phyloP scores from a whole-genome alignment of 2,329 filamentous ascomycete species.

The Mycosphaerella arachidis region DNA sequence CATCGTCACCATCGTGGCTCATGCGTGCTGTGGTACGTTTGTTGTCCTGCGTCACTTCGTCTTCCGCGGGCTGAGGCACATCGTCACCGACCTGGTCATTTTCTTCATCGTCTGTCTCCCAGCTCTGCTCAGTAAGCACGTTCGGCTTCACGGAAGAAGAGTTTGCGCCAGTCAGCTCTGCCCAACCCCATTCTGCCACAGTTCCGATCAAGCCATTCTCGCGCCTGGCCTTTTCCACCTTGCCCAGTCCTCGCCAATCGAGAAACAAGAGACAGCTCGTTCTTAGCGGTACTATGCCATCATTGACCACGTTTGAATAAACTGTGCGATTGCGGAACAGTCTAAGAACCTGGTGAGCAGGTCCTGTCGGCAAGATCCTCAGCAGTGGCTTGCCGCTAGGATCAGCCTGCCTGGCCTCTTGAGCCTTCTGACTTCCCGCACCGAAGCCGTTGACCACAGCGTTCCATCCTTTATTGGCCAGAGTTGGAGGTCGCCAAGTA shows the following conservation, averaged over 20 bases:
- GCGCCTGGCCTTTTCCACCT: slow-evolving; percentile 88
- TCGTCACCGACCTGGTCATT: slow-evolving; percentile 26
- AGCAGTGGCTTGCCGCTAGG: slow-evolving; percentile 84
- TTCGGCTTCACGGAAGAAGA: slow-evolving; percentile 50
- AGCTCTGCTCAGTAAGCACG: slow-evolving; percentile 18
- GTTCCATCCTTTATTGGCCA: slow-evolving; percentile 81
- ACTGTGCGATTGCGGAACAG: slow-evolving; percentile 88
- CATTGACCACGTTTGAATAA: slow-evolving; percentile 96
- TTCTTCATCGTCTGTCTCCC: slow-evolving; percentile 23
- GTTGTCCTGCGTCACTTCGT: slow-evolving; percentile 62
- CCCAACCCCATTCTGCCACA: slow-evolving; percentile 90
- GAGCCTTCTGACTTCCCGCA: slow-evolving; percentile 47
- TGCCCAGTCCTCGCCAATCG: slow-evolving; percentile 89
- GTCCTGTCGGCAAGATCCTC: slow-evolving; percentile 83
- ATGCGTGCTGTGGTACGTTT: slow-evolving; percentile 22
- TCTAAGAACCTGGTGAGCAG: slow-evolving; percentile 78
- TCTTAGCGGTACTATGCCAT: slow-evolving; percentile 89
- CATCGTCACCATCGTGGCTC: slow-evolving; percentile 46
- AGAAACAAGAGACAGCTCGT: slow-evolving; percentile 96
- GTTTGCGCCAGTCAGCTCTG: slow-evolving; percentile 73
- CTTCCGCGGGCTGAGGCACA: slow-evolving; percentile 66
- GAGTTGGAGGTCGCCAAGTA: slow-evolving; percentile 85
- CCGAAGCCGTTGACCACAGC: slow-evolving; percentile 79
- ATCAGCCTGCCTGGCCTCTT: slow-evolving; percentile 53
- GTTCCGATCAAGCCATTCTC: slow-evolving; percentile 91